Evolutionary conservation across 164 flowering plant species (phyloP), one percentile per base, ranked within the genome.

Genomic region (Macadamia integrifolia): DNA sequence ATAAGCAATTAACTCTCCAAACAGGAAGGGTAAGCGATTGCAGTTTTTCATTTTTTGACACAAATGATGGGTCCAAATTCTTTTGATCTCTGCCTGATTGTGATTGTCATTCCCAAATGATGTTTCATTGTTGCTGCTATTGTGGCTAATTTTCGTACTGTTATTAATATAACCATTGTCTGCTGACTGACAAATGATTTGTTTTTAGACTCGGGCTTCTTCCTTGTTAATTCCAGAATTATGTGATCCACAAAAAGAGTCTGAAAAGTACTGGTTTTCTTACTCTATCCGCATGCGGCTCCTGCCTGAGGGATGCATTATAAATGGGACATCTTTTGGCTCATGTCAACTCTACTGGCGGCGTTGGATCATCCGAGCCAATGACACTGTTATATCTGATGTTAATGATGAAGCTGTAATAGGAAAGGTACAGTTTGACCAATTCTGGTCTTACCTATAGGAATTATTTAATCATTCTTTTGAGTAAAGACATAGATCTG

Each of bases 241-340:
- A 12, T 53, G 86, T 77, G 77, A 86, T 64, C 88, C 84, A 61
- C 76, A 71, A 61, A 58, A 74, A 60, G 80, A 72, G 15, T 9
- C 60, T 32, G 79, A 80, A 14, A 83, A 79, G 57, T 88, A 77
- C 64, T 64, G 66, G 53, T 95, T 88, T 83, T 75, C 94, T 17
- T 92, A 92, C 66, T 90, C 97, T 40, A 81, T 95, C 56, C 92
- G 97, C 56, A 84, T 95, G 96, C 78, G 88, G 48, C 89, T 92
- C 59, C 70, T 77, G 35, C 87, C 86, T 43, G 86, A 80, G 62
- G 97, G 92, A 46, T 83, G 90, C 67, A 40, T 73, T 32, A 53
- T 84, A 32, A 73, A 85, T 81, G 96, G 99, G 15, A 75, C 64
- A 68, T 10, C 55, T 60, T 85, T 74, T 61, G 61, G 59, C 63